Conservation (phyloP, 2,329 filamentous ascomycete genomes). For the Ophiostoma tasmaniense region DNA sequence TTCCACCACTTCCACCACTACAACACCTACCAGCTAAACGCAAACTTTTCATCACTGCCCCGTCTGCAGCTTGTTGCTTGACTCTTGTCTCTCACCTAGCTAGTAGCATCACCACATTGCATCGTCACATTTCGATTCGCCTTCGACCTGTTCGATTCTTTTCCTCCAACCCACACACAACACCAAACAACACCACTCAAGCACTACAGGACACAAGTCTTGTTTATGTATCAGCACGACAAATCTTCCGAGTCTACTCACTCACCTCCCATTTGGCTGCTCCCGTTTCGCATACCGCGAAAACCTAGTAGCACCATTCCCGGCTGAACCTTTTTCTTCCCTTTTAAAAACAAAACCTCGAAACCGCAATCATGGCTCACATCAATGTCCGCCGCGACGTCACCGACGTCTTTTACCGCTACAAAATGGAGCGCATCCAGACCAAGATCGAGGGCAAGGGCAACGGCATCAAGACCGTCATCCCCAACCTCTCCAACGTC, state of each 20-base stretch:
- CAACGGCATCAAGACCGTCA: constrained; percentile 98
- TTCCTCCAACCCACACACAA: no score
- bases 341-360: neutral
- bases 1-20: no score
- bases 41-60: no score
- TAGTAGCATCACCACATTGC: no score
- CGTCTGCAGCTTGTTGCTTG: no score
- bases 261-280: constrained; percentile 89
- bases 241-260: constrained; percentile 83
- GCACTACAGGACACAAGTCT: constrained; percentile 34
- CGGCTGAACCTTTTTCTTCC: constrained; percentile 56
- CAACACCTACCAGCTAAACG: no score
- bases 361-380: constrained; percentile 74
- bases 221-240: constrained; percentile 99
- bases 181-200: neutral
- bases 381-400: constrained; percentile 98
- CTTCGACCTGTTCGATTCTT: no score
- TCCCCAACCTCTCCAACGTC: constrained; percentile 93
- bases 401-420: constrained; percentile 98
- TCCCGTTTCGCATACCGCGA: constrained; percentile 91
- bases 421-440: constrained; percentile 99
- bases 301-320: constrained; percentile 87
- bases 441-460: constrained; percentile 99
- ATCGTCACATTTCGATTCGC: no score
- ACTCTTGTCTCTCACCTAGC: no score